Percentiles rank a stretch among this genome's conserved stretches.
phyloP scores from a whole-genome alignment of 1,139 yeast species.

The Debaryomycetaceae sp. region DNA sequence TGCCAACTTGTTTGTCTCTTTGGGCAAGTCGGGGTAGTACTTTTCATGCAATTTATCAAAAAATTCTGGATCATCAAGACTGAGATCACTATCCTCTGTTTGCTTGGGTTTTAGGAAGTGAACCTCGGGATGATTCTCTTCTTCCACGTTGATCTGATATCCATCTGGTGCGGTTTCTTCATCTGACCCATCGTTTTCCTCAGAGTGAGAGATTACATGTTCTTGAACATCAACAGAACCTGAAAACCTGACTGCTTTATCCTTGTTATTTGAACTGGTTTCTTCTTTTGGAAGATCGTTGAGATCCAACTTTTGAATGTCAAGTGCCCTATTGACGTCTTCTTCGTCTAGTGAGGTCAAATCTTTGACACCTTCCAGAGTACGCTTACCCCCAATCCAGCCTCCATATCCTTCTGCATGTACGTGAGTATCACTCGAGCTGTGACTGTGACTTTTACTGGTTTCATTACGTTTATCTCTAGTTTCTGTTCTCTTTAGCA shows the following conservation, averaged over 20 bases:
- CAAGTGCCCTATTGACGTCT: constrained; percentile 41
- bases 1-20: constrained; percentile 74
- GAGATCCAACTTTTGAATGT: constrained; percentile 15
- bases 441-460: constrained; percentile 12
- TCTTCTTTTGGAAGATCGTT: constrained; percentile 1
- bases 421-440: constrained; percentile 24
- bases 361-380: constrained; percentile 31
- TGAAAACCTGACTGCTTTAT: constrained; percentile 40
- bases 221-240: constrained; percentile 17
- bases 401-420: constrained; percentile 68
- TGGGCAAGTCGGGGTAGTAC: constrained; percentile 86
- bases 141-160: constrained; percentile 41
- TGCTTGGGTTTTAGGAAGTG: constrained; percentile 61
- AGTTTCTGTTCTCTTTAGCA: constrained; percentile 42
- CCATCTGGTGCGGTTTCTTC: constrained; percentile 44
- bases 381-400: constrained; percentile 68
- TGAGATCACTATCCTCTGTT: constrained; percentile 38
- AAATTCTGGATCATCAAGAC: constrained; percentile 73
- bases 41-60: constrained; percentile 75
- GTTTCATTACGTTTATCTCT: constrained; percentile 19
- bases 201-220: constrained; percentile 28
- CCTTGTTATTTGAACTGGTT: background rate
- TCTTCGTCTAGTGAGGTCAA: constrained; percentile 33
- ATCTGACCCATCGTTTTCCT: constrained; percentile 28
- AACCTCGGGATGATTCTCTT: constrained; percentile 26